Percentiles rank a stretch among this genome's conserved stretches.
Conservation (phyloP, 1,139 yeast genomes). For the Pichia sp. region DNA sequence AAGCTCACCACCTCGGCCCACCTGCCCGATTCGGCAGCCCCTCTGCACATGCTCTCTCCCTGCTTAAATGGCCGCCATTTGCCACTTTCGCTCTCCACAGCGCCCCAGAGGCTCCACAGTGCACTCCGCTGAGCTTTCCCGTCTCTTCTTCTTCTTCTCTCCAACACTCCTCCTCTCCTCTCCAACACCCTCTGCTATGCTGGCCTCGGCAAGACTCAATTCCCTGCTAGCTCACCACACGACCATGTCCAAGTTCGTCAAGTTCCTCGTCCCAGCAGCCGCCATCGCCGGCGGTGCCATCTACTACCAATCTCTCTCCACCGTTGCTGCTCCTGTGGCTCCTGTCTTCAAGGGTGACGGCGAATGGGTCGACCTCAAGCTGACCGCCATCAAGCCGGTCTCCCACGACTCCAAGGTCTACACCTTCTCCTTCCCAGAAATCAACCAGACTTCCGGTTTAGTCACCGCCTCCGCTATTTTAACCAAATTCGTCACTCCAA, state of each 20-base stretch:
- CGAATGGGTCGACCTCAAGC: conserved; percentile 80
- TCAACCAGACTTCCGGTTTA: conserved; percentile 75
- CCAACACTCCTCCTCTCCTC: neutral
- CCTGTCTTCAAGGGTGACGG: conserved; percentile 63
- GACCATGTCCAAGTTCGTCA: conserved; percentile 23
- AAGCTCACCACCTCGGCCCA: neutral
- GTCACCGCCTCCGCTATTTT: conserved; percentile 76
- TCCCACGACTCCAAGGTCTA: conserved; percentile 68
- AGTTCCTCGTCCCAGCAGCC: conserved; percentile 42
- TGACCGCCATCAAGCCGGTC: conserved; percentile 53
- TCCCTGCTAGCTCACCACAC: neutral
- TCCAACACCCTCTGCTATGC: neutral
- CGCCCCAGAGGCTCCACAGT: no score
- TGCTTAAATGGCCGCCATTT: neutral
- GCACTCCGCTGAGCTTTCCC: no score
- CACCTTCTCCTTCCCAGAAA: conserved; percentile 66
- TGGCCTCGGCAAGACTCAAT: neutral
- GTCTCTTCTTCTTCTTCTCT: neutral
- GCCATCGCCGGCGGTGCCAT: conserved; percentile 53
- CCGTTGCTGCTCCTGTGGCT: conserved; percentile 38
- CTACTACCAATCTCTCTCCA: conserved; percentile 34
- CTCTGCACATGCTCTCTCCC: neutral
- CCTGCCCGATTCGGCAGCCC: neutral
- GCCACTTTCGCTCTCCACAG: neutral
- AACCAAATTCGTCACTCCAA: conserved; percentile 78